Evolutionary conservation across 2,329 filamentous ascomycete genomes (phyloP).

Genomic region (Chrysoporthe deuterocubensis): DNA sequence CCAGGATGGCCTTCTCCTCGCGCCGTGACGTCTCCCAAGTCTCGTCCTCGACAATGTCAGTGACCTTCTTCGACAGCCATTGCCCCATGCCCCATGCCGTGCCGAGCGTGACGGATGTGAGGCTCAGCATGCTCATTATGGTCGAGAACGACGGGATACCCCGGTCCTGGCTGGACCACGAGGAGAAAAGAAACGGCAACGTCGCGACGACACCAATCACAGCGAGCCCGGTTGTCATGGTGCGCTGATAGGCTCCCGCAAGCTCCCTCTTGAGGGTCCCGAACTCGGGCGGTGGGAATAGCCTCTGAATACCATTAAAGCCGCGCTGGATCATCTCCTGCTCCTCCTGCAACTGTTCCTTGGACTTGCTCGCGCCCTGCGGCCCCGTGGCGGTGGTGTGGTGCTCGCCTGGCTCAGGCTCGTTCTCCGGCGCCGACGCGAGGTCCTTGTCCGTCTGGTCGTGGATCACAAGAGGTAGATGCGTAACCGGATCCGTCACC

Average conservation of each 20-base stretch:
- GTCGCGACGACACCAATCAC: constrained; percentile 38
- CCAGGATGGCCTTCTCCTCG: constrained; percentile 50
- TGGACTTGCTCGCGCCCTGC: constrained; percentile 44
- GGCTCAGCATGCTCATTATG: constrained; percentile 35
- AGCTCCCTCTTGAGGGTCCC: constrained; percentile 44
- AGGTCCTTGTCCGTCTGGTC: constrained; percentile 70
- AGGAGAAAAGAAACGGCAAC: constrained; percentile 28
- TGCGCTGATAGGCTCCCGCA: constrained; percentile 38
- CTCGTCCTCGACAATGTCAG: constrained; percentile 68
- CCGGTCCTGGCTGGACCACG: constrained; percentile 19
- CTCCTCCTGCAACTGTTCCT: constrained; percentile 44
- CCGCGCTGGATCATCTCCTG: constrained; percentile 41
- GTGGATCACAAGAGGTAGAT: constrained; percentile 69
- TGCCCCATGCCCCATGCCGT: constrained; percentile 49
- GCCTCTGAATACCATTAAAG: constrained; percentile 46
- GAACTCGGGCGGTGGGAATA: constrained; percentile 55
- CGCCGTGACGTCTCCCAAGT: constrained; percentile 68
- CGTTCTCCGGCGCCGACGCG: constrained; percentile 42
- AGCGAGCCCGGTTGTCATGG: constrained; percentile 43
- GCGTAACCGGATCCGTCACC: constrained; percentile 75
- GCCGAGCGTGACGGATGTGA: constrained; percentile 40
- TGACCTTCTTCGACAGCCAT: constrained; percentile 66
- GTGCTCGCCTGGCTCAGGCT: constrained; percentile 41
- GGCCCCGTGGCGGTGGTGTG: constrained; percentile 45
- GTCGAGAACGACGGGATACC: constrained; percentile 28